Evolutionary conservation across 2,329 filamentous ascomycete genomes (phyloP), one percentile per base, ranked within the genome.

Genomic region (Alternaria brassicicola): DNA sequence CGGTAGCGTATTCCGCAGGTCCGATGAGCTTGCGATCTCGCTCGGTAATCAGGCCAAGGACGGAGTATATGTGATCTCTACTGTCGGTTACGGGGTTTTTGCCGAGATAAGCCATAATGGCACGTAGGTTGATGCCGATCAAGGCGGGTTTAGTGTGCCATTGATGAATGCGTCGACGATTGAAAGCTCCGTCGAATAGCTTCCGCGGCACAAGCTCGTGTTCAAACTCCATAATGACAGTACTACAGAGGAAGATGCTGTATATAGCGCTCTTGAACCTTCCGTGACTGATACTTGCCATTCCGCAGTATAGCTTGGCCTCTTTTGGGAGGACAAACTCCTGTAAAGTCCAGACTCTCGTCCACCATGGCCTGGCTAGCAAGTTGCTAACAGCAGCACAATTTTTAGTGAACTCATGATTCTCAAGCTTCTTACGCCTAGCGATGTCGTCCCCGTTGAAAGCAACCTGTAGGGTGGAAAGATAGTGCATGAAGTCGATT

Each of bases 191-290:
- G 46, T 71, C 69, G 30, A 74, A 74, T 3, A 62, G 53, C 6
- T 59, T 57, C 1, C 72, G 55, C 10, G 68, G 70, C 1, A 74
- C 61, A 9, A 72, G 58, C 23, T 69, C 63, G 41, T 69, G 62
- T 43, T 67, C 65, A 21, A 71, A 67, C 0, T 69, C 69, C 8
- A 52, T 61, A 15, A 57, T 63, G 35, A 64, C 62, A 4, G 62
- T 66, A 38, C 66, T 69, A 50, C 65, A 68, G 3, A 71, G 59
- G 25, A 72, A 69, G 15, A 74, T 73, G 43, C 65, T 67, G 61
- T 74, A 74, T 46, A 74, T 67, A 0, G 70, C 70, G 13, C 63
- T 65, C 26, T 72, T 73, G 61, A 73, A 69, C 15, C 65, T 67
- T 4, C 67, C 60, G 21, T 70, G 65, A 25, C 54, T 66, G 25